A percentile compares a stretch with the other conserved stretches of the same genome.
Conservation (phyloP, 768 basidiomycete genomes). For the Lactarius evosmus region DNA sequence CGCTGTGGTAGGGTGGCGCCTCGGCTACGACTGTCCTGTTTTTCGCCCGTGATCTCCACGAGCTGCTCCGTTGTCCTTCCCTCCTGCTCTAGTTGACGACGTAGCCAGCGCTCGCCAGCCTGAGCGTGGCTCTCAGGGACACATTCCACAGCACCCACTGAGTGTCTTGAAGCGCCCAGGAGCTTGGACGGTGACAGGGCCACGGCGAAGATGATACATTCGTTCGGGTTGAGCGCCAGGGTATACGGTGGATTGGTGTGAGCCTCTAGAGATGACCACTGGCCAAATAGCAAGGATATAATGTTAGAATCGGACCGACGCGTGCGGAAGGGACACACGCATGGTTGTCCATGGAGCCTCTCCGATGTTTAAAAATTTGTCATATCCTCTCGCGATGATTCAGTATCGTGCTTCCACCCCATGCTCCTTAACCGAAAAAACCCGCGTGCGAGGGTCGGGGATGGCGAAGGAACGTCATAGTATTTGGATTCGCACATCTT, state of each 20-base stretch:
- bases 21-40: conserved; percentile 91
- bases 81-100: conserved; percentile 57
- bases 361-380: conserved; percentile 98
- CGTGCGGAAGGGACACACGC: conserved; percentile 34
- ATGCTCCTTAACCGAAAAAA: conserved; percentile 65
- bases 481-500: conserved; percentile 98
- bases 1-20: no score
- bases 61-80: conserved; percentile 72
- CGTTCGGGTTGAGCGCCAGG: conserved; percentile 91
- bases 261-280: conserved; percentile 73
- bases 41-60: conserved; percentile 64
- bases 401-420: conserved; percentile 39
- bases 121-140: conserved; percentile 63
- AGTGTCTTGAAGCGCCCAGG: conserved; percentile 88
- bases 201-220: conserved; percentile 93
- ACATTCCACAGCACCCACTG: conserved; percentile 57
- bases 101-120: conserved; percentile 80
- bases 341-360: conserved; percentile 96
- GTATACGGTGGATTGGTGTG: conserved; percentile 70
- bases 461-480: conserved; percentile 82
- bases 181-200: conserved; percentile 72
- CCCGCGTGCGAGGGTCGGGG: conserved; percentile 90
- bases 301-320: background rate
- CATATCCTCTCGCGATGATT: conserved; percentile 90
- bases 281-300: no score